These are phyloP conservation scores for Eucalyptus melliodora DNA, from an alignment of 345 rosid genomes.

Conservation along the genomic window DNA sequence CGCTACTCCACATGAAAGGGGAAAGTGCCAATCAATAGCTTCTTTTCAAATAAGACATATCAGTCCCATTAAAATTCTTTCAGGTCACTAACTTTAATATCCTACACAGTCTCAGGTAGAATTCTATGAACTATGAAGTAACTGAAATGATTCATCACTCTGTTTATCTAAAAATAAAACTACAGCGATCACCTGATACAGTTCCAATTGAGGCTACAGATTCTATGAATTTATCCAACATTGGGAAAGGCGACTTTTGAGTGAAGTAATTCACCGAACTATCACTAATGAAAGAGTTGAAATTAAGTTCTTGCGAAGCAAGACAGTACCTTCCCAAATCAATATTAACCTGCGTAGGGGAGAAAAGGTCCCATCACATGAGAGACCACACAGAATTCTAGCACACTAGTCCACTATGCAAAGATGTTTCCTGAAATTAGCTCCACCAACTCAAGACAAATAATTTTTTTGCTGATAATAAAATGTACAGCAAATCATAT, in stretches of 20 bases:
- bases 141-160: neutral
- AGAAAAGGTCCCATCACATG: neutral
- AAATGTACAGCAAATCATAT: too few species aligned
- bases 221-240: too few species aligned
- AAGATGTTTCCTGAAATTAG: neutral
- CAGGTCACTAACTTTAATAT: neutral
- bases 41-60: neutral
- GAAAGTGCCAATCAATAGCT: neutral
- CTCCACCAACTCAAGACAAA: too few species aligned
- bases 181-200: slow-evolving; percentile 36
- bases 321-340: too few species aligned
- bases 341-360: slow-evolving; percentile 16
- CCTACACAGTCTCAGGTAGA: neutral
- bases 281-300: too few species aligned
- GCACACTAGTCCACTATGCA: neutral
- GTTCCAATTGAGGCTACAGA: slow-evolving; percentile 44
- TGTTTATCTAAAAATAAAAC: neutral
- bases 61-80: neutral
- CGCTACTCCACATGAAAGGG: neutral
- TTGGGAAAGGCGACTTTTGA: too few species aligned
- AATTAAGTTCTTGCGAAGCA: too few species aligned
- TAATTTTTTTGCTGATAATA: too few species aligned
- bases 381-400: neutral
- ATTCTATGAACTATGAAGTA: too few species aligned
- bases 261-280: too few species aligned